Evolutionary conservation across 2,329 filamentous ascomycete genomes (phyloP).

Genomic region (Ascochyta koolunga): DNA sequence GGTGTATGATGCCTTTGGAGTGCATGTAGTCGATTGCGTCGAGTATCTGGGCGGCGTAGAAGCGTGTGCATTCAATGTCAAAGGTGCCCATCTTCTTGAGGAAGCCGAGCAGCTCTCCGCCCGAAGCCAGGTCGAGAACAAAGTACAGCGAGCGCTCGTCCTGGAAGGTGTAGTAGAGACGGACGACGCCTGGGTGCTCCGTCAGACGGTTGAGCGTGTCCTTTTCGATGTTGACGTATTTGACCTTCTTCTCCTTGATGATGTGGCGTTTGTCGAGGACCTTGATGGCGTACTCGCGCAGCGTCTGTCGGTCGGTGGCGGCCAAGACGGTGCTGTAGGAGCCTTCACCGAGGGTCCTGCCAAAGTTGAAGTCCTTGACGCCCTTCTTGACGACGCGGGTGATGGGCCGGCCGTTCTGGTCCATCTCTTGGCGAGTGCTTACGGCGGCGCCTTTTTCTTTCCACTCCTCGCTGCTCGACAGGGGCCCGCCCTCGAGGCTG

Average conservation of each 20-base stretch:
- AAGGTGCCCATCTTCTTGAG: constrained; percentile 95
- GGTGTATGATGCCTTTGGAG: constrained; percentile 90
- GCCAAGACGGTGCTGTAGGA: constrained; percentile 97
- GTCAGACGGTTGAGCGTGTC: constrained; percentile 95
- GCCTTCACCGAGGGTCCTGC: constrained; percentile 87
- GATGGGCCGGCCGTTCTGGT: constrained; percentile 81
- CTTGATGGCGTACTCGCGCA: constrained; percentile 98
- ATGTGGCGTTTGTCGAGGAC: constrained; percentile 98
- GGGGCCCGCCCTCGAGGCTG: constrained; percentile 62
- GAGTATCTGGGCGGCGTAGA: constrained; percentile 94
- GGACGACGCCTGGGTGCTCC: constrained; percentile 94
- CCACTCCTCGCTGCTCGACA: constrained; percentile 86
- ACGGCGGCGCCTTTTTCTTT: constrained; percentile 93
- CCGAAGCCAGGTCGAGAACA: constrained; percentile 89
- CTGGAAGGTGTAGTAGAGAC: constrained; percentile 98
- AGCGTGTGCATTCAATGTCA: constrained; percentile 90
- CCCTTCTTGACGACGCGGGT: constrained; percentile 92
- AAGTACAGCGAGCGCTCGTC: constrained; percentile 97
- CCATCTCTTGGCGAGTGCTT: constrained; percentile 79
- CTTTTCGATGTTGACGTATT: constrained; percentile 99
- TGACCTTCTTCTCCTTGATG: constrained; percentile 99
- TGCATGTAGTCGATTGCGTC: constrained; percentile 99
- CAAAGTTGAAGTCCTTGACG: constrained; percentile 95
- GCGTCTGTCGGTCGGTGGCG: constrained; percentile 88
- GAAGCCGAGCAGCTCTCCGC: constrained; percentile 88